phyloP scores from a whole-genome alignment of 495 filamentous ascomycete species.

The Diplogelasinospora grovesii region DNA sequence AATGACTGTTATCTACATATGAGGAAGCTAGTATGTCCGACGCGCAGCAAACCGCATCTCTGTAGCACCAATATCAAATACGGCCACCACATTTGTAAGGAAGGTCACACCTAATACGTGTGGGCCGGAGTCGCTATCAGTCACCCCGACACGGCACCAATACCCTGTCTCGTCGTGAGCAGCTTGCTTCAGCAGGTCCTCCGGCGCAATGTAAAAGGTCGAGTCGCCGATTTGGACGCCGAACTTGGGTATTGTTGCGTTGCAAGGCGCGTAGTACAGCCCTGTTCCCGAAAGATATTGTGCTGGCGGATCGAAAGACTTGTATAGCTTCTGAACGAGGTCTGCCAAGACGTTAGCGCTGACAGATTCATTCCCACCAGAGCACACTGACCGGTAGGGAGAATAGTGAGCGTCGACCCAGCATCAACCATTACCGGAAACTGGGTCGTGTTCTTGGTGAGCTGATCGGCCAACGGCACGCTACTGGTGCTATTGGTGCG shows the following conservation, averaged over 20 bases:
- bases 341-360: conserved; percentile 2
- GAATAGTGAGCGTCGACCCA: conserved; percentile 32
- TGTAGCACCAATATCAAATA: conserved; percentile 49
- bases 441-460: conserved; percentile 20
- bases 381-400: conserved; percentile 21
- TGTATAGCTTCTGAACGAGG: conserved; percentile 42
- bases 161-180: conserved; percentile 26
- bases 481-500: background rate
- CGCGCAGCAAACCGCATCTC: conserved; percentile 28
- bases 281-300: conserved; percentile 30
- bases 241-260: conserved; percentile 48
- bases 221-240: conserved; percentile 44
- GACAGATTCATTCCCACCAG: background rate
- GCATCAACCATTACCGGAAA: conserved; percentile 36
- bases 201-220: conserved; percentile 46
- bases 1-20: no score
- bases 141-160: conserved; percentile 41
- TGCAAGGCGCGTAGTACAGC: conserved; percentile 47
- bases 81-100: conserved; percentile 53
- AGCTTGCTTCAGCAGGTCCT: conserved; percentile 46
- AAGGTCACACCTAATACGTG: conserved; percentile 55
- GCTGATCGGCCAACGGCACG: background rate
- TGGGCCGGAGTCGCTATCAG: conserved; percentile 28
- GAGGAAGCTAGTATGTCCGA: no score
- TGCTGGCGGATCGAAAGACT: conserved; percentile 47